Base-by-base conservation (phyloP, 176 grass and related monocot species). In the Alopecurus myosuroides region DNA sequence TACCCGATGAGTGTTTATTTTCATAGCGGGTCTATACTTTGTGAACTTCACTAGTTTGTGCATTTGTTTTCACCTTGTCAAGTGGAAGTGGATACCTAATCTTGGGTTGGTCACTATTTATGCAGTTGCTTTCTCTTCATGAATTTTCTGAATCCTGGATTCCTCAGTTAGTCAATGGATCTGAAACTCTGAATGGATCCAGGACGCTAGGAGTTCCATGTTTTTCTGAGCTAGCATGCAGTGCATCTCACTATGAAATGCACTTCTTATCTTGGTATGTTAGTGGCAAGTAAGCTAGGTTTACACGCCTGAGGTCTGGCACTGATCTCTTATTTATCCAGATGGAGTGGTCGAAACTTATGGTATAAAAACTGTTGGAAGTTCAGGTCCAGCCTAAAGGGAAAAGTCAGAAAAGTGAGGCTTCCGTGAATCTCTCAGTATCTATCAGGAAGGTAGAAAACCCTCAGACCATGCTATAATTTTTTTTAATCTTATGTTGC, bases 381-480 rank as follows among this genome's bases (percentile, higher is more conserved):
- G 2, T 44, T 39, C 36, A 78, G 20, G 5, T 51, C 69, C 53
- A 34, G 25, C 52, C 13, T 79, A 62, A 84, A 42, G 18, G 20
- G 6, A 35, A 33, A 74, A 44, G 25, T 79, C 34, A 74, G 20
- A 79, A 57, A 83, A 72, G 23, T 29, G 23, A 23, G 25, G 62
- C 19, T 82, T n/a, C 25, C 58, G 48, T 36, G 22, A 14, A 55
- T 73, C 3, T 42, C 15, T 63, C 44, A 1, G 30, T 89, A 30
- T 48, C 26, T 88, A 45, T 30, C 15, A 80, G 40, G 45, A 56
- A 80, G 67, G 39, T 74, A 41, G 55, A 69, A 84, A 46, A 33
- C 26, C 7, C 57, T 63, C 44, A 80, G n/a, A n/a, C n/a, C n/a
- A n/a, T n/a, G n/a, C n/a, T n/a, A n/a, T n/a, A n/a, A n/a, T n/a